A percentile compares a stretch with the other conserved stretches of the same genome.
Evolutionary conservation across 345 rosid genomes (phyloP).

Genomic region (Corchorus capsularis): DNA sequence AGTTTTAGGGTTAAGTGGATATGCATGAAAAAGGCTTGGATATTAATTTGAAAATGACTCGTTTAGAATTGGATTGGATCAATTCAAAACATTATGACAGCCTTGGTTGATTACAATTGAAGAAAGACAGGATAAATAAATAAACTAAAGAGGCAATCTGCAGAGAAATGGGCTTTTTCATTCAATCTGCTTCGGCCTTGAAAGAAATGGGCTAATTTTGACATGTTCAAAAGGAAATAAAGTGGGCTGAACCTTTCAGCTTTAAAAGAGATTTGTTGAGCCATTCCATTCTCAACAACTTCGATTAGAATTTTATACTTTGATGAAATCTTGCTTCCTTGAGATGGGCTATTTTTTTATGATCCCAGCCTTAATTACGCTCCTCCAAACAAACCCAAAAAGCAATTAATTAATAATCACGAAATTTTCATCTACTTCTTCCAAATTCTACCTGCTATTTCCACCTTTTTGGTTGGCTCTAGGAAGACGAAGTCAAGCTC

Average conservation of each 20-base stretch:
- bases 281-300: neutral
- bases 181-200: neutral
- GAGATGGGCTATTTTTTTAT: neutral
- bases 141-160: too few relatives aligned
- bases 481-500: neutral
- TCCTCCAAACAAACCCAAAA: neutral
- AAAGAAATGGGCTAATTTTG: neutral
- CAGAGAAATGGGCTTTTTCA: neutral
- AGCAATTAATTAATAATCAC: neutral
- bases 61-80: too few relatives aligned
- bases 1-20: too few relatives aligned
- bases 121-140: too few relatives aligned
- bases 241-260: neutral
- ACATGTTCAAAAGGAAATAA: neutral
- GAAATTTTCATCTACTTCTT: neutral
- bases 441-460: too few relatives aligned
- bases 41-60: too few relatives aligned
- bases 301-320: neutral
- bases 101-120: too few relatives aligned
- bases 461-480: too few relatives aligned
- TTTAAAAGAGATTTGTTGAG: neutral
- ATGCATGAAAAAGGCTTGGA: too few relatives aligned
- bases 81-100: too few relatives aligned
- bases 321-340: neutral
- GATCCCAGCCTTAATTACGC: neutral